Base-by-base conservation (phyloP, 495 filamentous ascomycete genomes). In the Annulohypoxylon bovei region DNA sequence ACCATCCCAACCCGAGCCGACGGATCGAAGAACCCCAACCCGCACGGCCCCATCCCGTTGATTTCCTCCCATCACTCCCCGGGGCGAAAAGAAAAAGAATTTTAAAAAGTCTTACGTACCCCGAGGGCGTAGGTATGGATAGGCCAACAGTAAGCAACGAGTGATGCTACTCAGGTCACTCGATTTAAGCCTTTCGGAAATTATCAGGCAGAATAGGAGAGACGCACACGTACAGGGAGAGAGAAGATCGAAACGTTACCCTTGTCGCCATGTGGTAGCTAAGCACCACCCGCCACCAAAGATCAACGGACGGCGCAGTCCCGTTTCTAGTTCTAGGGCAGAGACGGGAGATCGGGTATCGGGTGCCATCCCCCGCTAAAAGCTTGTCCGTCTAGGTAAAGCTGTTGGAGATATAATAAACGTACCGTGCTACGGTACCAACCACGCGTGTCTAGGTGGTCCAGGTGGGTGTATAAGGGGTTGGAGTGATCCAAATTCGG, bases 241-340 rank as follows among this genome's bases (percentile, higher is more conserved):
- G 37, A 46, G 4, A 52, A 62, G 40, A 65, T 54, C 46, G 56
- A 57, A 42, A 58, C 20, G 53, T 20, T 56, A 73, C 65, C 70
- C 70, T 62, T 69, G 70, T 73, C 55, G 70, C 70, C 70, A 73
- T 73, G 70, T 73, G 70, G 70, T 73, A 69, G 56, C 40, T 46
- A 50, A 27, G 49, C 62, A 64, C 49, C 49, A 63, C 55, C 44
- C 63, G 40, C 60, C 65, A 50, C 60, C 52, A 61, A 61, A 56
- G 47, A 62, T 54, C 64, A 67, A 63, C 69, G 69, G 64, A 72
- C 69, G 69, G 69, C 69, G 59, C 64, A 67, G 55, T 72, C 69
- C 69, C 69, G 64, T 72, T 60, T 62, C 69, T 64, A 67, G 63
- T 67, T 58, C 46, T 55, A 67, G 59, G 53, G 57, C 50, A 62